These are phyloP conservation scores for Poteriospumella lacustris DNA, from an alignment of 108 stramenopile species.

Conservation along the genomic window DNA sequence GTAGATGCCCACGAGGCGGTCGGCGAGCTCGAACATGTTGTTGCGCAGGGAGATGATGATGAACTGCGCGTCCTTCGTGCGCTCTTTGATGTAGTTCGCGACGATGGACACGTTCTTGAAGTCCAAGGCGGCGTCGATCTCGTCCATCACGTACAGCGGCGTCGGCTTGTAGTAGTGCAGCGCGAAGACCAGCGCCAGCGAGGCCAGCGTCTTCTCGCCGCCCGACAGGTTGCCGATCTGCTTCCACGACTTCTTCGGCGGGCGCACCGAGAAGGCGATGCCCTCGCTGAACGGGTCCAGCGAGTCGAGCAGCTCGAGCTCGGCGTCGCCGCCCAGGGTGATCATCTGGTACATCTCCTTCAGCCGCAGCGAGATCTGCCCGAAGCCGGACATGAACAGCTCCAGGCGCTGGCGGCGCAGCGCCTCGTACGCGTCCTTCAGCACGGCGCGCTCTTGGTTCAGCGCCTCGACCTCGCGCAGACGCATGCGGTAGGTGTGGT, in stretches of 20 bases:
- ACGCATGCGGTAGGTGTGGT: conserved; percentile 71
- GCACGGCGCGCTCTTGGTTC: conserved; percentile 72
- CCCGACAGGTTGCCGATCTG: conserved; percentile 94
- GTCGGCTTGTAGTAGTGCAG: conserved; percentile 99
- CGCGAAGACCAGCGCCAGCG: conserved; percentile 96
- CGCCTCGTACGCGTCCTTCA: conserved; percentile 75
- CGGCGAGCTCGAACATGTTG: conserved; percentile 99
- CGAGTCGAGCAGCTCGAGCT: conserved; percentile 95
- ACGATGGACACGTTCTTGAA: conserved; percentile 99
- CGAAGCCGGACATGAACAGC: conserved; percentile 98
- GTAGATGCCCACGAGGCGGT: conserved; percentile 95
- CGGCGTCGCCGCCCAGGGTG: conserved; percentile 97
- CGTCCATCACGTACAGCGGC: conserved; percentile 99
- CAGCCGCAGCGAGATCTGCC: conserved; percentile 83
- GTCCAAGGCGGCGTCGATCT: conserved; percentile 97
- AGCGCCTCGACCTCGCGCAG: conserved; percentile 80
- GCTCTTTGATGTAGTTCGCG: conserved; percentile 98
- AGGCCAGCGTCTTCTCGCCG: conserved; percentile 95
- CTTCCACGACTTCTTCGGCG: conserved; percentile 98
- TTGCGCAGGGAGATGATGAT: conserved; percentile 68
- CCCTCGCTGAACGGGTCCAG: conserved; percentile 97
- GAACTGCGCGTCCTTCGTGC: conserved; percentile 96
- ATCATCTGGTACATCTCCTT: conserved; percentile 99
- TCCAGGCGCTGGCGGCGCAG: conserved; percentile 85
- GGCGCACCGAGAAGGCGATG: conserved; percentile 88